Evolutionary conservation across 805 yeast genomes (phyloP).

Genomic region (Candida anglica): DNA sequence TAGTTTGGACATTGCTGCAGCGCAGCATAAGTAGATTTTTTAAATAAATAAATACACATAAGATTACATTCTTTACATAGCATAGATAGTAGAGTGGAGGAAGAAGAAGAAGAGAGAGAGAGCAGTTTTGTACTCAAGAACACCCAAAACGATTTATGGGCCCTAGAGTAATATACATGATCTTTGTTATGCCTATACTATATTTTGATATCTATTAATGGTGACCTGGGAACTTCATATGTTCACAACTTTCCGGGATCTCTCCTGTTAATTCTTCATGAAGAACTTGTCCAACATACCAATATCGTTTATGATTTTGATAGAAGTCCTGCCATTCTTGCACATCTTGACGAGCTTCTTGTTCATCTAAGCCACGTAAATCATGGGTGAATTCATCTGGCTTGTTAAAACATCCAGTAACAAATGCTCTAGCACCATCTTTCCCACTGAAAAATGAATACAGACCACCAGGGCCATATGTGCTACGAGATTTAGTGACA

Average conservation of each 20-base stretch:
- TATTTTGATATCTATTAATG: no score
- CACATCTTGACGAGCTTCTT: constrained; percentile 37
- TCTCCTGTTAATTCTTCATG: constrained; percentile 44
- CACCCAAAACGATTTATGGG: no score
- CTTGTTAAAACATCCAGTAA: constrained; percentile 62
- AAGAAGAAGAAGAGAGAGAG: no score
- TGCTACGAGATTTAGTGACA: constrained; percentile 45
- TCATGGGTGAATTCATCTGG: constrained; percentile 61
- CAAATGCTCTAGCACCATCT: constrained; percentile 67
- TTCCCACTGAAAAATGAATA: constrained; percentile 58
- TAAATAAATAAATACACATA: no score
- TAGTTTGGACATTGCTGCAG: constrained; percentile 47
- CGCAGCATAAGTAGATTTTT: constrained; percentile 19
- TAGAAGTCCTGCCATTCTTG: constrained; percentile 52
- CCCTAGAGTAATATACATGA: no score
- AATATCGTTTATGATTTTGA: constrained; percentile 44
- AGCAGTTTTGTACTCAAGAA: no score
- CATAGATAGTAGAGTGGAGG: no score
- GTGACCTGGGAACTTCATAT: constrained; percentile 19
- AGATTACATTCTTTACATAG: no score
- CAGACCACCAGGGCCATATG: constrained; percentile 59
- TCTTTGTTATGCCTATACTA: no score
- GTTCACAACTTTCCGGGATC: constrained; percentile 49
- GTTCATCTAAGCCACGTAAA: constrained; percentile 52
- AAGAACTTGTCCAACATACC: constrained; percentile 57